These are phyloP conservation scores for Aureobasidium vineae DNA, from an alignment of 2,329 filamentous ascomycete genomes.

Conservation along the genomic window DNA sequence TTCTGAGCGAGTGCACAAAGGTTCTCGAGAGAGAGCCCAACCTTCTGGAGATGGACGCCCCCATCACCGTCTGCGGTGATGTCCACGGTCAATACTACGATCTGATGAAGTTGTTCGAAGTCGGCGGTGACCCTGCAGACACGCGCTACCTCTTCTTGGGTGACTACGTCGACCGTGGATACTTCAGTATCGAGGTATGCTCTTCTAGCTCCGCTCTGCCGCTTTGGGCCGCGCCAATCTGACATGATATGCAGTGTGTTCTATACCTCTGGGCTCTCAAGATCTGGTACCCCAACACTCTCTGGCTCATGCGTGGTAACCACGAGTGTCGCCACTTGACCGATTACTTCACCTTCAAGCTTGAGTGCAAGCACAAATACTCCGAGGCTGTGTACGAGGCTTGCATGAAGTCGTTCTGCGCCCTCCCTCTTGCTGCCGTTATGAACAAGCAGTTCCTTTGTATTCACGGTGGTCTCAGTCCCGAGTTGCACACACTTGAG, in stretches of 20 bases:
- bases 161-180: conserved; percentile 96
- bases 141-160: conserved; percentile 96
- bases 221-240: conserved; percentile 31
- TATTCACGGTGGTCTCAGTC: conserved; percentile 94
- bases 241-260: conserved; percentile 63
- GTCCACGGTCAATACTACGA: conserved; percentile 99
- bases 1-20: conserved; percentile 83
- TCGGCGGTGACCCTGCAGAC: conserved; percentile 93
- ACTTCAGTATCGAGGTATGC: conserved; percentile 90
- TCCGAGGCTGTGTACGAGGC: conserved; percentile 94
- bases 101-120: conserved; percentile 98
- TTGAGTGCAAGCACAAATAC: conserved; percentile 99
- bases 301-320: conserved; percentile 96
- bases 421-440: conserved; percentile 85
- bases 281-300: conserved; percentile 97
- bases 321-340: conserved; percentile 99
- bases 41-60: conserved; percentile 97
- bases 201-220: neutral
- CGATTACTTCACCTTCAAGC: conserved; percentile 99
- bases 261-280: conserved; percentile 97
- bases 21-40: conserved; percentile 89
- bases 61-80: conserved; percentile 97
- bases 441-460: conserved; percentile 99
- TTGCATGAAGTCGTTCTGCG: conserved; percentile 98
- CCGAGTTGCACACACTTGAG: conserved; percentile 92